Evolutionary conservation across 2,329 filamentous ascomycete genomes (phyloP).

Genomic region (Trichoderma atrobrunneum): DNA sequence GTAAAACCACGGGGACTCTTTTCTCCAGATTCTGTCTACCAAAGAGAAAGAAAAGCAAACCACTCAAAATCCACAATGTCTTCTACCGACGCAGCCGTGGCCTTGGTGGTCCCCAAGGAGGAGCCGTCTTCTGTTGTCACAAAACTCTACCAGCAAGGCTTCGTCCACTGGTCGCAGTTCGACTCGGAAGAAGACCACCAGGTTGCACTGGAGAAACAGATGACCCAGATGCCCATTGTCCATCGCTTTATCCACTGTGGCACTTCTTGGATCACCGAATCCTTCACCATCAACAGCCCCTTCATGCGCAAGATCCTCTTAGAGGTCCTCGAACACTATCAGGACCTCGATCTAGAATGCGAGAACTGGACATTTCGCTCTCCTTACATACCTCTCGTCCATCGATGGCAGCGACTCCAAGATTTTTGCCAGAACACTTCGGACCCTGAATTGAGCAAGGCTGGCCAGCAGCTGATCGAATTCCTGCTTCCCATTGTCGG

Average conservation of each 20-base stretch:
- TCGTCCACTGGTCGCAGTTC: not conserved
- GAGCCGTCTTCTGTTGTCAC: not conserved
- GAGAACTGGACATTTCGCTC: not conserved
- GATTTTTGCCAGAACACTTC: not conserved
- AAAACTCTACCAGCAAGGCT: not conserved
- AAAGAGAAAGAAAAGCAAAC: not conserved
- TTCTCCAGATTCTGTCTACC: accelerated
- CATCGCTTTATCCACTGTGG: not conserved
- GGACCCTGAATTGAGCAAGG: not conserved
- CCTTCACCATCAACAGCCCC: not conserved
- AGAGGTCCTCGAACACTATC: not conserved
- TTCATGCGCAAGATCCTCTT: not conserved
- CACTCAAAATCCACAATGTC: not conserved
- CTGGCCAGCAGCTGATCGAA: not conserved
- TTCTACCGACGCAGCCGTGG: not conserved
- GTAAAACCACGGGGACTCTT: no score
- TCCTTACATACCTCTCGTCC: not conserved
- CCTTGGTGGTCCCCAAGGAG: not conserved
- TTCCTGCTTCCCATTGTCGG: not conserved
- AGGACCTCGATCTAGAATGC: not conserved
- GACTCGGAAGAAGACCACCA: not conserved
- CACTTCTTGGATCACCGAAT: not conserved
- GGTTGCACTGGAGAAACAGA: not conserved
- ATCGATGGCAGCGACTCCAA: not conserved
- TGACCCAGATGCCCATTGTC: not conserved